Evolutionary conservation across 23 red algal species (phyloP).

Genomic region (Gracilaria domingensis): DNA sequence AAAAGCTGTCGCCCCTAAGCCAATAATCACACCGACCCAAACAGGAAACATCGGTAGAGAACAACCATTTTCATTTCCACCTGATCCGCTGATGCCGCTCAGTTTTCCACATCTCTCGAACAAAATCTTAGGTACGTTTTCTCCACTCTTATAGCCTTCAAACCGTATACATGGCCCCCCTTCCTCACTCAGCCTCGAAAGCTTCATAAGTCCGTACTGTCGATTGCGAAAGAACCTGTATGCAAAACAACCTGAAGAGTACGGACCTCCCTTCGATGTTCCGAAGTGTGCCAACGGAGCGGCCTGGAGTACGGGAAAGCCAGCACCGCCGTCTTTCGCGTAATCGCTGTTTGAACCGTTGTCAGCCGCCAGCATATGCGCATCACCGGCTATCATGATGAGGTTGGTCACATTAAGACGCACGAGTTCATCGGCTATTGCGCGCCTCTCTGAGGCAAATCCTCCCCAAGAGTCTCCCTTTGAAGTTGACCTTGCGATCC

Average conservation of each 20-base stretch:
- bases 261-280: constrained; percentile 60
- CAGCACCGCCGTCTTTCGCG: constrained; percentile 11
- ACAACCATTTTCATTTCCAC: constrained; percentile 26
- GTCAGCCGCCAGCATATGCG: constrained; percentile 61
- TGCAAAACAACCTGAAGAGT: constrained; percentile 46
- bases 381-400: constrained; percentile 57
- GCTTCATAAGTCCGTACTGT: constrained; percentile 51
- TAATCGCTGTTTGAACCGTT: constrained; percentile 55
- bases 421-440: constrained; percentile 33
- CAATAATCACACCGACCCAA: constrained; percentile 33
- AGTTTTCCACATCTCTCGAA: constrained; percentile 53
- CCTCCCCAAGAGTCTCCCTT: constrained; percentile 43
- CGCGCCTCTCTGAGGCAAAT: constrained; percentile 25
- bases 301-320: constrained; percentile 67
- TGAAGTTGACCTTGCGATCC: constrained; percentile 16
- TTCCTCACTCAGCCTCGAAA: constrained; percentile 38
- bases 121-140: constrained; percentile 5
- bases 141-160: constrained; percentile 34
- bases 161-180: constrained; percentile 51
- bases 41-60: constrained; percentile 15
- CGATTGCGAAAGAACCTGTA: constrained; percentile 30
- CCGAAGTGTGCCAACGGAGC: constrained; percentile 36
- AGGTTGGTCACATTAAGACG: constrained; percentile 54
- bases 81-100: constrained; percentile 33
- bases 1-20: background rate